phyloP scores from a whole-genome alignment of 2,329 filamentous ascomycete genomes.

The Neoarthrinium moseri region DNA sequence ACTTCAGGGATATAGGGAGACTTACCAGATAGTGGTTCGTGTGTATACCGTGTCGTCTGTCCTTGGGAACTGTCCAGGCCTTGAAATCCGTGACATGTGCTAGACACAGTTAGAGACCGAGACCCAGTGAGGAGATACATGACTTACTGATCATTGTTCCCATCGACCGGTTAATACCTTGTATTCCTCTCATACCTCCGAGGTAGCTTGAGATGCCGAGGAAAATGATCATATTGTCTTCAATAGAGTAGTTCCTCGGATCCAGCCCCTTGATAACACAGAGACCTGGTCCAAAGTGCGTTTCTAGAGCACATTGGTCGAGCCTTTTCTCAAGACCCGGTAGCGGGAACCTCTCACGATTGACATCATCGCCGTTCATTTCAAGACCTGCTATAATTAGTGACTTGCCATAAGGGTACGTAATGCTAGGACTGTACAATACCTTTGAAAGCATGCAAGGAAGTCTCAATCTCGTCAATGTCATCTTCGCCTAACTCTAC shows the following conservation, averaged over 20 bases:
- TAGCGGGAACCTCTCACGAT: conserved; percentile 37
- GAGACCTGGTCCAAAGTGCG: conserved; percentile 48
- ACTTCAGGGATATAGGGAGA: neutral
- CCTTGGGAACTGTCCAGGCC: conserved; percentile 41
- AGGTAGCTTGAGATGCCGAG: conserved; percentile 57
- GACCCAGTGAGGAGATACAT: neutral
- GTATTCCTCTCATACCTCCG: conserved; percentile 50
- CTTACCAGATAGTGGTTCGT: conserved; percentile 44
- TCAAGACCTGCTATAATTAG: conserved; percentile 22
- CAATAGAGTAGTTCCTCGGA: conserved; percentile 41
- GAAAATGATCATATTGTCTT: conserved; percentile 56
- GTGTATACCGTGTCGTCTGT: conserved; percentile 48
- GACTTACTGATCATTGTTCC: conserved; percentile 46
- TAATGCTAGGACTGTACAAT: neutral
- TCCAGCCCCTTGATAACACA: conserved; percentile 54
- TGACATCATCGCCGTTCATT: conserved; percentile 36
- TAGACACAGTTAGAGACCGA: conserved; percentile 17
- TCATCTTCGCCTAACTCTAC: conserved; percentile 25
- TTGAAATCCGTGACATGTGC: conserved; percentile 48
- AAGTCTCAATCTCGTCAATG: conserved; percentile 8
- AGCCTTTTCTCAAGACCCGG: conserved; percentile 34
- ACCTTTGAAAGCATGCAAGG: neutral
- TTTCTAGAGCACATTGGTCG: conserved; percentile 26
- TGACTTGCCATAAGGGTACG: neutral
- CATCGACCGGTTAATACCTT: conserved; percentile 46